phyloP scores from a whole-genome alignment of 108 stramenopile species.

The Aureococcus anophagefferens region DNA sequence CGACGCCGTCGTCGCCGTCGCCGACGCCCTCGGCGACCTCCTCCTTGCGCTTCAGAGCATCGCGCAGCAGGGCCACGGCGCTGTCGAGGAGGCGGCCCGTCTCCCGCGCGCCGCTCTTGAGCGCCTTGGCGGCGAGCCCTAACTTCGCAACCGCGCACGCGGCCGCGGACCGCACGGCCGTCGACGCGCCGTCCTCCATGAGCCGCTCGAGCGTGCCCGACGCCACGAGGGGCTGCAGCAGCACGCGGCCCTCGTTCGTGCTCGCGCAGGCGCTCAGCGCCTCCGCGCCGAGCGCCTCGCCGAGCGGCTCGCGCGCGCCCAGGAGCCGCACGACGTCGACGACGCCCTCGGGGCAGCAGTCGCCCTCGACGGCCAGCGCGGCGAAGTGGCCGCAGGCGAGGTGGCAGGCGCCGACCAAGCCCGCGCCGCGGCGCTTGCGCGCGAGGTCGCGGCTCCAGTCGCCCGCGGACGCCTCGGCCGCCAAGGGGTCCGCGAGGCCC shows the following conservation, averaged over 20 bases:
- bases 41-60: too few species aligned
- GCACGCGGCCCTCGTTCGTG: neutral
- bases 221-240: neutral
- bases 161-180: neutral
- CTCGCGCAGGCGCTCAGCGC: neutral
- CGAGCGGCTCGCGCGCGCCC: neutral
- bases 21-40: neutral
- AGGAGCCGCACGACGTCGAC: too few species aligned
- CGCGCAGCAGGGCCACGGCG: neutral
- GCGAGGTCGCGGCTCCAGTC: neutral
- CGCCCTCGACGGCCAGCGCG: neutral
- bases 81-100: neutral
- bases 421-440: neutral
- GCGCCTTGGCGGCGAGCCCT: neutral
- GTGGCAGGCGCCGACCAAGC: neutral
- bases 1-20: neutral
- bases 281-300: neutral
- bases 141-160: neutral
- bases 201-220: neutral
- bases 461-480: too few species aligned
- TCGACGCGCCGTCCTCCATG: neutral
- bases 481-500: too few species aligned
- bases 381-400: neutral
- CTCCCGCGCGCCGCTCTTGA: neutral
- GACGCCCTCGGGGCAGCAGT: too few species aligned